Conservation (phyloP, 495 filamentous ascomycete genomes). For the Bacidia rubella region DNA sequence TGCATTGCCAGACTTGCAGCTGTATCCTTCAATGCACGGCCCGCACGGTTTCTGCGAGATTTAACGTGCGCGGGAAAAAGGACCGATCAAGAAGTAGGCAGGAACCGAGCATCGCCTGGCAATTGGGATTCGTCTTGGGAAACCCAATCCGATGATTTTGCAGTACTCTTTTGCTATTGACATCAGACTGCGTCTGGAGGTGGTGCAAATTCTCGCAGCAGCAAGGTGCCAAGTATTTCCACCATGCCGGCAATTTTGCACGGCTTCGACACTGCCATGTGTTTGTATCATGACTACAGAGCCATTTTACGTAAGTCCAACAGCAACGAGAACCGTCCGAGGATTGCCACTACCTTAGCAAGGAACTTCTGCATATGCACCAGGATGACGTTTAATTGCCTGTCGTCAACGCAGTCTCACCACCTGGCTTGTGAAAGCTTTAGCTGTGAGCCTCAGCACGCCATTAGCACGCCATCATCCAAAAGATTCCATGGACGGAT, state of each 20-base stretch:
- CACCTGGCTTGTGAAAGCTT: neutral
- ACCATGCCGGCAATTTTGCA: neutral
- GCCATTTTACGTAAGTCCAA: neutral
- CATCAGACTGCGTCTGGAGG: too few species aligned
- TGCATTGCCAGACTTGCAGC: too few species aligned
- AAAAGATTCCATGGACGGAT: neutral
- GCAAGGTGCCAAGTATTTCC: neutral
- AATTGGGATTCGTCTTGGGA: too few species aligned
- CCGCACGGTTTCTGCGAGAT: too few species aligned
- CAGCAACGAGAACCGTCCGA: neutral
- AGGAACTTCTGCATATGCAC: neutral
- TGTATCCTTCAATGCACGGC: too few species aligned
- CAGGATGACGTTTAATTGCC: too few species aligned
- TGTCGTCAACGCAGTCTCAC: neutral
- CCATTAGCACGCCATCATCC: neutral
- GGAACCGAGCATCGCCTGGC: too few species aligned
- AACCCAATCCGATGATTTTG: too few species aligned
- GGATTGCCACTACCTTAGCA: neutral
- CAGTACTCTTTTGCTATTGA: too few species aligned
- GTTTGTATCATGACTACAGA: neutral
- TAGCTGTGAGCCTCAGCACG: neutral
- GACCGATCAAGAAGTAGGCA: too few species aligned
- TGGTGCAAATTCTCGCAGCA: too few species aligned
- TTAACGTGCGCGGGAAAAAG: too few species aligned
- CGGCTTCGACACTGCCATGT: neutral